These are phyloP conservation scores for Aspergillus leporis DNA, from an alignment of 495 filamentous ascomycete species.

Conservation along the genomic window DNA sequence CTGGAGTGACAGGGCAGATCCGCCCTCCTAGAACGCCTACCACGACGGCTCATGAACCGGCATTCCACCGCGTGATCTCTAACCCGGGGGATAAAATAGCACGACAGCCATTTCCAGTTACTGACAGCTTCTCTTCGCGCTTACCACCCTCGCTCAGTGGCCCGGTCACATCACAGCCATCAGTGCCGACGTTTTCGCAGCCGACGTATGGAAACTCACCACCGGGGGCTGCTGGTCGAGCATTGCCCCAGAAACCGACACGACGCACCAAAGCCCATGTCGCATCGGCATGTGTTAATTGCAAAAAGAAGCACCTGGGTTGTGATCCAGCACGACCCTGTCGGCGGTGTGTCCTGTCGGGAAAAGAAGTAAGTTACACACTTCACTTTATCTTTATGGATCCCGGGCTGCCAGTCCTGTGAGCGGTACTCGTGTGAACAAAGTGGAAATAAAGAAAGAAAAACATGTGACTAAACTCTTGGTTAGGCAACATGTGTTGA, in stretches of 20 bases:
- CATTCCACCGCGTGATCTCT: conserved; percentile 17
- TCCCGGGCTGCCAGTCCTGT: neutral
- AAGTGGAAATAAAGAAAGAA: neutral
- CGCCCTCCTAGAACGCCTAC: conserved; percentile 27
- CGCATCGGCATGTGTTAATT: conserved; percentile 94
- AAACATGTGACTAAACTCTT: conserved; percentile 8
- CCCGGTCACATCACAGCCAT: conserved; percentile 28
- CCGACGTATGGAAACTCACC: conserved; percentile 26
- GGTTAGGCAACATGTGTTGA: conserved; percentile 82
- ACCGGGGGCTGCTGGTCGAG: conserved; percentile 27
- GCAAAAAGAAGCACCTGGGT: conserved; percentile 91
- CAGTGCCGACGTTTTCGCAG: conserved; percentile 31
- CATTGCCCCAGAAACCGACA: conserved; percentile 60
- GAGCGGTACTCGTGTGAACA: neutral
- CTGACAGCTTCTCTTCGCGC: conserved; percentile 33
- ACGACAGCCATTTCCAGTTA: conserved; percentile 18
- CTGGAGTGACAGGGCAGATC: conserved; percentile 26
- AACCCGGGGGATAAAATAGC: conserved; percentile 17
- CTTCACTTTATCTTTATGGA: neutral
- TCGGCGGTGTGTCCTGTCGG: conserved; percentile 60
- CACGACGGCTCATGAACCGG: conserved; percentile 16
- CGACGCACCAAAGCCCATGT: conserved; percentile 94
- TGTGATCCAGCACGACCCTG: conserved; percentile 69
- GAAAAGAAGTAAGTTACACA: conserved; percentile 60
- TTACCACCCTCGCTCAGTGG: conserved; percentile 32